phyloP scores from a whole-genome alignment of 2,329 filamentous ascomycete genomes.

The Phymatotrichopsis omnivora region DNA sequence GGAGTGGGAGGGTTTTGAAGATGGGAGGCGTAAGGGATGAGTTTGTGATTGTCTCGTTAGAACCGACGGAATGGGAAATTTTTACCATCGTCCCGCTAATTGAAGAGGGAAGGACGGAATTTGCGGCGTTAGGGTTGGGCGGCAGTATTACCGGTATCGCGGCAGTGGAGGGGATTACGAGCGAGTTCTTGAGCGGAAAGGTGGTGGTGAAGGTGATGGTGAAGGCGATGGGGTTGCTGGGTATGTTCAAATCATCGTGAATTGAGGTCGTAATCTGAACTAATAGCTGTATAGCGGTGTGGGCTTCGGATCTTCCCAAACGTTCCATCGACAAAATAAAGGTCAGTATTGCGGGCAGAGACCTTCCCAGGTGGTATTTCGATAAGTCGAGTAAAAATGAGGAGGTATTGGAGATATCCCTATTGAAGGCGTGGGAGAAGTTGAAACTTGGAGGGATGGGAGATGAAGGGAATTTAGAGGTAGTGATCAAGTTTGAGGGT shows the following conservation, averaged over 20 bases:
- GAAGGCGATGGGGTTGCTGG: conserved; percentile 68
- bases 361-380: too few relatives aligned
- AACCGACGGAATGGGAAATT: conserved; percentile 64
- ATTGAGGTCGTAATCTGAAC: neutral
- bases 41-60: conserved; percentile 54
- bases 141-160: conserved; percentile 85
- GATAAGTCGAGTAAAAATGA: too few relatives aligned
- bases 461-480: too few relatives aligned
- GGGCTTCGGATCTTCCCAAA: too few relatives aligned
- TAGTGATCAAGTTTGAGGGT: too few relatives aligned
- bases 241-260: too few relatives aligned
- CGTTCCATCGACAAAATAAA: too few relatives aligned
- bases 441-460: too few relatives aligned
- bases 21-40: conserved; percentile 38
- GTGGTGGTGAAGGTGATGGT: conserved; percentile 57
- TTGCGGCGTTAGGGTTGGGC: conserved; percentile 69
- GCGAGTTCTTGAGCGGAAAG: conserved; percentile 49
- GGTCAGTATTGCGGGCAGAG: too few relatives aligned
- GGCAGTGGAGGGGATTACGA: conserved; percentile 48
- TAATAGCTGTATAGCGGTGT: neutral
- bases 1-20: conserved; percentile 49
- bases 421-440: too few relatives aligned
- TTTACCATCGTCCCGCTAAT: conserved; percentile 65
- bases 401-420: too few relatives aligned
- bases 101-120: conserved; percentile 32